Percentiles rank a stretch among this genome's conserved stretches.
phyloP scores from a whole-genome alignment of 164 flowering plant genomes.

The grape (Vitis vinifera) region DNA sequence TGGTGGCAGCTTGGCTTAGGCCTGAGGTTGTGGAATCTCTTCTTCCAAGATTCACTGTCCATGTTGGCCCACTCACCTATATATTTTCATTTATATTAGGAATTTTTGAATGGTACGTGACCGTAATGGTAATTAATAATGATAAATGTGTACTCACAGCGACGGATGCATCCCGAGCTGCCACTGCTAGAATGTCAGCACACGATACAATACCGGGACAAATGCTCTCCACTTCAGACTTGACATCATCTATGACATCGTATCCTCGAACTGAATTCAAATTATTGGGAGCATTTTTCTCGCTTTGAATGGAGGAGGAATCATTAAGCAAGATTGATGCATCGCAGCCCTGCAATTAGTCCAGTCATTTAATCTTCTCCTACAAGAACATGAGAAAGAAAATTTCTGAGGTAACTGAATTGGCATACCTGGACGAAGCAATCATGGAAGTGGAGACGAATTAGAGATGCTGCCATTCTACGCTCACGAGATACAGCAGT shows the following conservation, averaged over 20 bases:
- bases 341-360: slow-evolving; percentile 36
- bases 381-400: not conserved
- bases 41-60: slow-evolving; percentile 52
- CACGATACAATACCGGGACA: slow-evolving; percentile 53
- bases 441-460: slow-evolving; percentile 27
- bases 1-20: slow-evolving; percentile 21
- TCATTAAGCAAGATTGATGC: slow-evolving; percentile 37
- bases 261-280: slow-evolving; percentile 32
- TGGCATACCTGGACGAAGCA: slow-evolving; percentile 17
- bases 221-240: slow-evolving; percentile 35
- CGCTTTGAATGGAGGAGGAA: slow-evolving; percentile 11
- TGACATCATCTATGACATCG: slow-evolving; percentile 37
- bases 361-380: no score
- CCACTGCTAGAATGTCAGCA: slow-evolving; percentile 44
- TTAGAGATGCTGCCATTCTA: slow-evolving; percentile 36
- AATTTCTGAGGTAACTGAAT: not conserved
- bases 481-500: slow-evolving; percentile 19
- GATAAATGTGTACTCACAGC: slow-evolving; percentile 13
- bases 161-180: slow-evolving; percentile 36
- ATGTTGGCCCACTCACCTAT: slow-evolving; percentile 42
- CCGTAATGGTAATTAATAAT: not conserved
- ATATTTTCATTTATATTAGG: no score
- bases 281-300: slow-evolving; percentile 31
- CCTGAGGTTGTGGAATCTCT: slow-evolving; percentile 48
- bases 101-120: no score